These are phyloP conservation scores for Phylloporus sp. DNA, from an alignment of 768 basidiomycete genomes.

Conservation along the genomic window DNA sequence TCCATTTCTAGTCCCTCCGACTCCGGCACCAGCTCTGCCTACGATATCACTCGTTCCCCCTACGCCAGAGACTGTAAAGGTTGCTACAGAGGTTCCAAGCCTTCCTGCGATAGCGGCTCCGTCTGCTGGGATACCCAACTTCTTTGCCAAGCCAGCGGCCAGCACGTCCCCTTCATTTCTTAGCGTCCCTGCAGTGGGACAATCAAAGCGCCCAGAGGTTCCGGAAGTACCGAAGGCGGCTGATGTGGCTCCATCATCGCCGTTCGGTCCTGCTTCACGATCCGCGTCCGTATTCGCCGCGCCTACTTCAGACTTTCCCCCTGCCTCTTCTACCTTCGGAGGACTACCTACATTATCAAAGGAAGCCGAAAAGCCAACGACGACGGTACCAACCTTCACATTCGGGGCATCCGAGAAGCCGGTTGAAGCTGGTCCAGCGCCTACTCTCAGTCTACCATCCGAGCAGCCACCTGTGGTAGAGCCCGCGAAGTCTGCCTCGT, in stretches of 20 bases:
- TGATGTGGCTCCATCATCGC: slow-evolving; percentile 5
- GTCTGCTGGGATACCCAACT: slow-evolving; percentile 47
- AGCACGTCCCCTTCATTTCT: slow-evolving; percentile 22
- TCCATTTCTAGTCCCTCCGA: slow-evolving; percentile 11
- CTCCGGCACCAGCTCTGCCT: slow-evolving; percentile 13
- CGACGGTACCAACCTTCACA: slow-evolving; percentile 22
- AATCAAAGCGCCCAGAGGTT: slow-evolving; percentile 3
- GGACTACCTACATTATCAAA: slow-evolving; percentile 12
- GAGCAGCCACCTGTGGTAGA: slow-evolving; percentile 9
- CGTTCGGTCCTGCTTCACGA: slow-evolving; percentile 10
- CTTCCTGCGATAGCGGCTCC: slow-evolving; percentile 6
- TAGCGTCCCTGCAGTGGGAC: slow-evolving; percentile 9
- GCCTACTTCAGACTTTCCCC: slow-evolving; percentile 1
- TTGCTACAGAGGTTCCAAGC: slow-evolving; percentile 8
- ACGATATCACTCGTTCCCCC: slow-evolving; percentile 24
- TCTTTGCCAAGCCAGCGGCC: slow-evolving; percentile 44
- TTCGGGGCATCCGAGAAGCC: slow-evolving; percentile 25
- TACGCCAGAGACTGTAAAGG: slow-evolving; percentile 22
- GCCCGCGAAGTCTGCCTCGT: slow-evolving; percentile 5
- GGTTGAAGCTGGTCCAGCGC: slow-evolving; percentile 13
- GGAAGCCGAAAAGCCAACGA: slow-evolving; percentile 15
- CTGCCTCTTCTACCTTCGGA: slow-evolving; percentile 4
- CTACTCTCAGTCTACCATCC: slow-evolving; percentile 6
- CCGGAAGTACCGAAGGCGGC: slow-evolving; percentile 4
- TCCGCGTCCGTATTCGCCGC: slow-evolving; percentile 4